These are phyloP conservation scores for Aspergillus carbonarius DNA, from an alignment of 2,329 filamentous ascomycete species.

Conservation along the genomic window DNA sequence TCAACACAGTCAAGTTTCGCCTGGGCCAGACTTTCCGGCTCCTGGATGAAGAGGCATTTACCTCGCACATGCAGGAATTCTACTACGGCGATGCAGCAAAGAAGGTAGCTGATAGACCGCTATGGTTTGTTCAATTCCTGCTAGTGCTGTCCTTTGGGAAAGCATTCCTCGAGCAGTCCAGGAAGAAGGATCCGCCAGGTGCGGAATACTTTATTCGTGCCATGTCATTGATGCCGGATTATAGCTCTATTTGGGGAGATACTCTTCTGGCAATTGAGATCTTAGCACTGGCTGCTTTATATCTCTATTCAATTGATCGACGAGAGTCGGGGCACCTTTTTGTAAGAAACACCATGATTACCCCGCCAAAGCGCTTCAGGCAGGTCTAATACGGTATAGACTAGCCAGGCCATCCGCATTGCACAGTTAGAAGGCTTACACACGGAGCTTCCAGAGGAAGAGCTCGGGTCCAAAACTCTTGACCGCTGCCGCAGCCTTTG, in stretches of 20 bases:
- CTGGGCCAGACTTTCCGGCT: conserved; percentile 39
- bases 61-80: conserved; percentile 28
- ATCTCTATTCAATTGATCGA: conserved; percentile 41
- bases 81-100: conserved; percentile 22
- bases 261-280: conserved; percentile 41
- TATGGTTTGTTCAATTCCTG: conserved; percentile 27
- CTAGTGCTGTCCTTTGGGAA: conserved; percentile 20
- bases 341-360: conserved; percentile 18
- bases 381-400: conserved; percentile 22
- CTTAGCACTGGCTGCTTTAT: conserved; percentile 38
- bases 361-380: background rate
- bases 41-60: conserved; percentile 36
- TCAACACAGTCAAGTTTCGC: conserved; percentile 39
- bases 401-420: conserved; percentile 43
- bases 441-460: conserved; percentile 40
- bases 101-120: conserved; percentile 20
- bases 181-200: conserved; percentile 11
- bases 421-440: conserved; percentile 45
- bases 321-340: conserved; percentile 37
- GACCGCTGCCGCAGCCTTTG: conserved; percentile 39
- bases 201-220: conserved; percentile 16
- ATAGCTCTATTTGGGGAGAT: conserved; percentile 38
- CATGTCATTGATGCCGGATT: conserved; percentile 40
- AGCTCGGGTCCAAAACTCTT: conserved; percentile 33
- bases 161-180: conserved; percentile 15